These are phyloP conservation scores for Hansenula sp. DNA, from an alignment of 1,139 yeast species.

Conservation along the genomic window DNA sequence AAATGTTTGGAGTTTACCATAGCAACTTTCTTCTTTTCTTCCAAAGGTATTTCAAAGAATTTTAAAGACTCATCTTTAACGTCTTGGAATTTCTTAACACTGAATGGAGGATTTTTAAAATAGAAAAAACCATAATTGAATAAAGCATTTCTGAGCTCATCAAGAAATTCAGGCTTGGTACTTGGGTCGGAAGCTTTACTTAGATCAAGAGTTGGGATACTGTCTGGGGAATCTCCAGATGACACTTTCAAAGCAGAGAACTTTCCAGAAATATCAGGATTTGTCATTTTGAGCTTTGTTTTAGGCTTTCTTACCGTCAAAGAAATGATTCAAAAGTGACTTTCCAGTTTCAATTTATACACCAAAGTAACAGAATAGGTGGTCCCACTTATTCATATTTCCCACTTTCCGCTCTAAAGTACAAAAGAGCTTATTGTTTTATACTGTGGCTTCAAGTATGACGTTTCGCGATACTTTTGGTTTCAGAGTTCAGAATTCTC, in stretches of 20 bases:
- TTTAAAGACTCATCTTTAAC: constrained; percentile 40
- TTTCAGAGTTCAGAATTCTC: too few species aligned
- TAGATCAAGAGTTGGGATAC: constrained; percentile 24
- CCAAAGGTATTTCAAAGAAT: constrained; percentile 52
- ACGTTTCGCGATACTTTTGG: too few species aligned
- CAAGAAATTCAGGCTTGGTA: constrained; percentile 41
- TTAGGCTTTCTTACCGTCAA: too few species aligned
- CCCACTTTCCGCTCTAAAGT: too few species aligned
- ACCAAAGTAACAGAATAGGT: too few species aligned
- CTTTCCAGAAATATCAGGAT: not conserved
- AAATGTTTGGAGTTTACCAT: constrained; percentile 66
- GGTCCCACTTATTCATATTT: too few species aligned
- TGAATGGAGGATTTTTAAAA: constrained; percentile 33
- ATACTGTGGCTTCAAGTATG: too few species aligned
- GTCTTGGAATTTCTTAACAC: constrained; percentile 31
- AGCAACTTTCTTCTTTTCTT: constrained; percentile 47
- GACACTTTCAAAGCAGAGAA: not conserved
- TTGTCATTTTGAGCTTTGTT: not conserved
- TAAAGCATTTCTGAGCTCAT: constrained; percentile 47
- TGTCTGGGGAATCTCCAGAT: constrained; percentile 1
- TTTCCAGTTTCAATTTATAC: too few species aligned
- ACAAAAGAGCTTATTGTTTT: too few species aligned
- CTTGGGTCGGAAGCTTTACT: constrained; percentile 27
- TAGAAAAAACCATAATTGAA: constrained; percentile 62
- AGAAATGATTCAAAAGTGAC: too few species aligned